A percentile compares a stretch with the other conserved stretches of the same genome.
Evolutionary conservation across 2,329 filamentous ascomycete genomes (phyloP).

Genomic region (Drechmeria coniospora): DNA sequence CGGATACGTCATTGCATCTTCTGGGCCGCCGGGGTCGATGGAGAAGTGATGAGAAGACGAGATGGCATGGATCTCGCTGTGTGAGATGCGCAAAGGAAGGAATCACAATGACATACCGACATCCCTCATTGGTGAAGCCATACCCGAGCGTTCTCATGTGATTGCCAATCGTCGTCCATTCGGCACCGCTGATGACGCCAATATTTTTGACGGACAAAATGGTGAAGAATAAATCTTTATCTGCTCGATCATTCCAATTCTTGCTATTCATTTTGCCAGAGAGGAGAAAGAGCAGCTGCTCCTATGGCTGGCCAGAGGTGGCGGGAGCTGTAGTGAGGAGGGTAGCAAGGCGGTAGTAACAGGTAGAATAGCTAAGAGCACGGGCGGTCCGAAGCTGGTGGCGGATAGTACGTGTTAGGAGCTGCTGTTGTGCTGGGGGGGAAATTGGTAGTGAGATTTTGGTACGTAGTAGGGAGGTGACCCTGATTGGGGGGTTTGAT

Average conservation of each 20-base stretch:
- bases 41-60: too few relatives aligned
- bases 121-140: slow-evolving; percentile 49
- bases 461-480: slow-evolving; percentile 13
- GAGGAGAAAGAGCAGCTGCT: slow-evolving; percentile 1
- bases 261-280: slow-evolving; percentile 32
- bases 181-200: slow-evolving; percentile 43
- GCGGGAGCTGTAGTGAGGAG: neutral
- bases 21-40: too few relatives aligned
- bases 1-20: too few relatives aligned
- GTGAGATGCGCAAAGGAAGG: slow-evolving; percentile 1
- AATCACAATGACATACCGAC: slow-evolving; percentile 32
- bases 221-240: slow-evolving; percentile 48
- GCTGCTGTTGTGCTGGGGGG: slow-evolving; percentile 15
- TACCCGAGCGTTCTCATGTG: slow-evolving; percentile 44
- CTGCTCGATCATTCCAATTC: slow-evolving; percentile 46
- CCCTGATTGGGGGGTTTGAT: slow-evolving; percentile 5
- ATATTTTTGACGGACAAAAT: slow-evolving; percentile 48
- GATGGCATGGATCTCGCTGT: neutral
- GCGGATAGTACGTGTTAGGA: slow-evolving; percentile 21
- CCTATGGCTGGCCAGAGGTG: slow-evolving; percentile 1
- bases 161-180: slow-evolving; percentile 48
- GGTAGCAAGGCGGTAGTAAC: neutral
- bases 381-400: too few relatives aligned
- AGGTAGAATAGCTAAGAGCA: neutral
- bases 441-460: slow-evolving; percentile 28